Evolutionary conservation across 2,329 filamentous ascomycete genomes (phyloP), one percentile per base, ranked within the genome.

Genomic region (Ceratocystiopsis brevicomis): DNA sequence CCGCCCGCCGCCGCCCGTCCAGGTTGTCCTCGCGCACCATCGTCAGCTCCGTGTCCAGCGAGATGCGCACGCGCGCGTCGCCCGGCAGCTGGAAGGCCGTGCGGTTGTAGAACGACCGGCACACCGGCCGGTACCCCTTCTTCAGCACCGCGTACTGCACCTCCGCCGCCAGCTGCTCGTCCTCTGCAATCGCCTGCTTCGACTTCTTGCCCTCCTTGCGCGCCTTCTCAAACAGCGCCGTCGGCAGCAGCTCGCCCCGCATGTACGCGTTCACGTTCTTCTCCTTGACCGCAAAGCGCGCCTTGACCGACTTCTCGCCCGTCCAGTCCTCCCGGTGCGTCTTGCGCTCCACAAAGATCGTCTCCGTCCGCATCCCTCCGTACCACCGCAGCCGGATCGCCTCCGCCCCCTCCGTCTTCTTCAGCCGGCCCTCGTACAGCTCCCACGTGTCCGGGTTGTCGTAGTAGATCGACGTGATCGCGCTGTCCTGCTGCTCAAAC

Each of bases 271-370:
- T 96, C 56, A 98, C 81, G 49, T 95, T 83, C 70, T 98, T 98
- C 65, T 98, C 90, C 66, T 98, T 96, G 50, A 90, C 69, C 10
- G 82, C 72, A 56, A 98, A 98, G 38, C 90, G 81, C 38, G 90
- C 88, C 66, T 98, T 98, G 63, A 98, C 90, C 2, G 88, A 96
- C 64, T 96, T 94, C 60, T 98, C 90, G 46, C 90, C 90, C 0
- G 90, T 98, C 90, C 90, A 98, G 59, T 98, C 90, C 61, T 98
- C 90, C 36, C 90, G 80, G 65, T 98, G 90, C 1, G 90, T 98
- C 64, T 98, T 98, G 49, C 90, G 76, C 66, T 98, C 90, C 19
- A 98, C 81, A 55, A 96, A 98, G 45, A 96, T 92, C 44, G 84
- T 90, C 56, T 96, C 87, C 43, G 69, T 85, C 53, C 90, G 77